These are phyloP conservation scores for Triticum turgidum DNA, from an alignment of 176 grass and related monocot species.

Conservation along the genomic window DNA sequence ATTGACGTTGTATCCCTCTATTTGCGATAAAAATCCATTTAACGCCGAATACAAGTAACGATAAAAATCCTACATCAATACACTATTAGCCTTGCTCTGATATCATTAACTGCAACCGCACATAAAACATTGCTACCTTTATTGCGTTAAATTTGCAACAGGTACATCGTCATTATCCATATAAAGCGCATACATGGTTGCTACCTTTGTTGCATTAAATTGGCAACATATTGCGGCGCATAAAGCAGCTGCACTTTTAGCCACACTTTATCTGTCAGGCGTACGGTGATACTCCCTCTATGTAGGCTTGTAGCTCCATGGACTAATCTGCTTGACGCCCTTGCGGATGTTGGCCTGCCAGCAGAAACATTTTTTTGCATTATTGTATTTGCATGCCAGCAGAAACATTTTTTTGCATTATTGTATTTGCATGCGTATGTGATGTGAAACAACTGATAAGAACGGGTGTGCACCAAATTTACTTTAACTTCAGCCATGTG, in stretches of 20 bases:
- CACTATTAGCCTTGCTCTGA: too few species aligned
- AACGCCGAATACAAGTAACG: too few species aligned
- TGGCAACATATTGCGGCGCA: not conserved
- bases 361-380: not conserved
- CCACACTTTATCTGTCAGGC: not conserved
- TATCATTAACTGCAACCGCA: too few species aligned
- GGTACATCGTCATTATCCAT: not conserved
- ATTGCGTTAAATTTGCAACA: not conserved
- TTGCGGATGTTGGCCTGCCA: slow-evolving; percentile 59
- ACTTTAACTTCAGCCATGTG: not conserved
- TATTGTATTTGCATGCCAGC: not conserved
- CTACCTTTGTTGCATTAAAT: not conserved
- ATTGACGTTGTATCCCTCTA: too few species aligned
- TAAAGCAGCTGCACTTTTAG: not conserved
- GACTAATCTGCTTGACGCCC: slow-evolving; percentile 60
- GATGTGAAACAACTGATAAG: not conserved
- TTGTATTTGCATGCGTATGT: not conserved
- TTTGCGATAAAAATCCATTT: too few species aligned
- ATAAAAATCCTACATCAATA: too few species aligned
- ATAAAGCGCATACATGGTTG: not conserved
- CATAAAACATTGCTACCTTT: too few species aligned
- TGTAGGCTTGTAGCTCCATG: slow-evolving; percentile 44
- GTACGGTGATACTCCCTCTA: not conserved
- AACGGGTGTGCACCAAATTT: not conserved
- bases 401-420: not conserved